Evolutionary conservation across 805 yeast genomes (phyloP).

Genomic region (Saccharomycopsis javanensis): DNA sequence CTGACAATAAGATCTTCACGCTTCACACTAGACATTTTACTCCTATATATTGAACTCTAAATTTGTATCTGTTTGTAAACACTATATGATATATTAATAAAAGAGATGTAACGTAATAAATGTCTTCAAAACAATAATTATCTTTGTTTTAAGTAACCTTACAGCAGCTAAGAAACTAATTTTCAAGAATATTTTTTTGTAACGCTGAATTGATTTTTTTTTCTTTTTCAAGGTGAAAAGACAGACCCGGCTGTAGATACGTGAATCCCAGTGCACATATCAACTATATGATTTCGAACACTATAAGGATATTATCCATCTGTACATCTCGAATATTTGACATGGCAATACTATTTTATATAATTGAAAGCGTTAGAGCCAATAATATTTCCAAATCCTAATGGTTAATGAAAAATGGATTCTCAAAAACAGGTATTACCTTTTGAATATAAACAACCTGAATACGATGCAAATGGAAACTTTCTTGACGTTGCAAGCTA

Average conservation of each 20-base stretch:
- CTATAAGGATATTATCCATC: too few species aligned
- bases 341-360: too few species aligned
- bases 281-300: not conserved
- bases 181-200: too few species aligned
- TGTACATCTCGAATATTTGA: too few species aligned
- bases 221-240: not conserved
- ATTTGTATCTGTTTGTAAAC: not conserved
- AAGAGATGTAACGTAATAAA: too few species aligned
- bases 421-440: conserved; percentile 13
- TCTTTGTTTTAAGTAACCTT: too few species aligned
- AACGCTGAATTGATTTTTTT: not conserved
- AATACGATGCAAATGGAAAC: not conserved
- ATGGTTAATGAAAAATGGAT: conserved; percentile 8
- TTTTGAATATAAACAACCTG: conserved; percentile 9
- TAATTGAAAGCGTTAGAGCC: too few species aligned
- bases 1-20: conserved; percentile 18
- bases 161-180: not conserved
- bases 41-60: not conserved
- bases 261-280: conserved; percentile 4
- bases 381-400: too few species aligned
- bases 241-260: not conserved
- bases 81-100: too few species aligned
- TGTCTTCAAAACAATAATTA: too few species aligned
- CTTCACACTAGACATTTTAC: conserved; percentile 12
- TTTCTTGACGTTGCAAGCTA: conserved; percentile 15